phyloP scores from a whole-genome alignment of 495 filamentous ascomycete genomes.

The Schizothecium vesticola region DNA sequence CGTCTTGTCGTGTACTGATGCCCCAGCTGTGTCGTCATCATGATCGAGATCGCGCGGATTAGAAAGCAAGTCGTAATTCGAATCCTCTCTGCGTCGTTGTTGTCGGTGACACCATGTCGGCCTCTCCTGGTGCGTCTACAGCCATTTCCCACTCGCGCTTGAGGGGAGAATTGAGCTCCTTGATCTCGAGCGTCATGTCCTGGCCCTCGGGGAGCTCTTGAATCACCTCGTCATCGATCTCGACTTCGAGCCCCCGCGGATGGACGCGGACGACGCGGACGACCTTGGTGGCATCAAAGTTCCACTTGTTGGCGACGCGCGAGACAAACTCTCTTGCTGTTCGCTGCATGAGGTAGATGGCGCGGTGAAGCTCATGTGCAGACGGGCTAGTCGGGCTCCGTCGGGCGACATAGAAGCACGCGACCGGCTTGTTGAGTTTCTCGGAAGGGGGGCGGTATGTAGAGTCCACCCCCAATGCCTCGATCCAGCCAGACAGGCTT shows the following conservation, averaged over 20 bases:
- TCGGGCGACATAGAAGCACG: constrained; percentile 81
- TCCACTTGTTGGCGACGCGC: constrained; percentile 68
- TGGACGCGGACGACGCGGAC: constrained; percentile 66
- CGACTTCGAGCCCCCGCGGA: constrained; percentile 67
- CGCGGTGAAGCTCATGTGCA: constrained; percentile 66
- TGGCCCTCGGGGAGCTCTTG: constrained; percentile 84
- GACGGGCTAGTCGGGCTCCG: constrained; percentile 46
- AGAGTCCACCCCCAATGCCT: constrained; percentile 83
- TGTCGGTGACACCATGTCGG: constrained; percentile 33
- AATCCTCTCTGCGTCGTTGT: constrained; percentile 32
- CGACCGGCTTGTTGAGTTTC: constrained; percentile 62
- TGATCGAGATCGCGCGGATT: constrained; percentile 10
- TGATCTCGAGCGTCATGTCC: constrained; percentile 64
- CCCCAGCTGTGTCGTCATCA: not conserved
- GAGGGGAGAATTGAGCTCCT: constrained; percentile 32
- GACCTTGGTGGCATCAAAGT: constrained; percentile 66
- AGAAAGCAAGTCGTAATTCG: constrained; percentile 48
- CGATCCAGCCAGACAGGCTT: constrained; percentile 72
- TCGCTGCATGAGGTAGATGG: constrained; percentile 77
- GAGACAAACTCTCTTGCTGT: constrained; percentile 64
- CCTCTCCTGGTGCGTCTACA: constrained; percentile 38
- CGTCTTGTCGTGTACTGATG: not conserved
- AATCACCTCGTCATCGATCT: constrained; percentile 88
- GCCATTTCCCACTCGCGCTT: constrained; percentile 52
- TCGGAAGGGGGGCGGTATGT: constrained; percentile 78